A percentile compares a stretch with the other conserved stretches of the same genome.
Evolutionary conservation across 2,329 filamentous ascomycete species (phyloP).

Genomic region (Calonectria fujianensis): DNA sequence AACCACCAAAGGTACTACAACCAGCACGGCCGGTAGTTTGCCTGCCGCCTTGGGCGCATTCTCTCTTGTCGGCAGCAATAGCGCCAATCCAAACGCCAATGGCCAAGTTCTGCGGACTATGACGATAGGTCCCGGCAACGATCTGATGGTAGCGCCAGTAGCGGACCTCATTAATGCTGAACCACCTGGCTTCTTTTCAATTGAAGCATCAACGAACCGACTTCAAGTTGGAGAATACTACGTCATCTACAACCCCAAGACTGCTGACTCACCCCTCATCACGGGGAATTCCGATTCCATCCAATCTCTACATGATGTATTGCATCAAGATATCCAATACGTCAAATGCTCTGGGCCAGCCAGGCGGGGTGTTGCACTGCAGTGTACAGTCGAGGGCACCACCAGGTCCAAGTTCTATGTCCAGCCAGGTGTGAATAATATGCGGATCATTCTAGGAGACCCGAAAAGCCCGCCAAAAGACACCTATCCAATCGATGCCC

Average conservation of each 20-base stretch:
- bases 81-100: neutral
- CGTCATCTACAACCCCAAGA: neutral
- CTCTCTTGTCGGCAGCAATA: neutral
- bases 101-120: neutral
- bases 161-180: neutral
- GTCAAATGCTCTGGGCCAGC: neutral
- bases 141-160: neutral
- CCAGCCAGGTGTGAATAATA: neutral
- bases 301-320: neutral
- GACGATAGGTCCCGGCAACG: neutral
- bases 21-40: neutral
- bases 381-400: neutral
- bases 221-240: conserved; percentile 12
- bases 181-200: neutral
- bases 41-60: neutral
- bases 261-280: neutral
- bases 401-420: neutral
- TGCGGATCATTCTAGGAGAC: neutral
- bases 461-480: neutral
- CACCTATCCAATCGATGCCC: neutral
- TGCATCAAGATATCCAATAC: neutral
- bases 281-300: neutral
- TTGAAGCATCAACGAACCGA: neutral
- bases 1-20: neutral
- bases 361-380: neutral